Evolutionary conservation across 352 stramenopile genomes (phyloP).

Genomic region (Phytophthora megakarya): DNA sequence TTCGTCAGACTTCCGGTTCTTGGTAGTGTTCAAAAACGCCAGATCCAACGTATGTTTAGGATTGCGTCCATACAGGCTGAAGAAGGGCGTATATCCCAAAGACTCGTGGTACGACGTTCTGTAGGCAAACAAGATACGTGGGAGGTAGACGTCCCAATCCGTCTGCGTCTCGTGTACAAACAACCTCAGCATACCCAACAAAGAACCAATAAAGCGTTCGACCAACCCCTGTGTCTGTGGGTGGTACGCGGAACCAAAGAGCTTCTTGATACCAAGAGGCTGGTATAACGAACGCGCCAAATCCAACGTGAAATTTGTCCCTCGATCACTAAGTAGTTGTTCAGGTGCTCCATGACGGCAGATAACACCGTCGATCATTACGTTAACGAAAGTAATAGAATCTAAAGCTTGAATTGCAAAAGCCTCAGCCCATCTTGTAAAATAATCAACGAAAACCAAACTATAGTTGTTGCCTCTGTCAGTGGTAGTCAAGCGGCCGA

Average conservation of each 20-base stretch:
- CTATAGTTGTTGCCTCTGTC: background rate
- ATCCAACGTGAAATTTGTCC: conserved; percentile 3
- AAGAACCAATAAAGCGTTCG: conserved; percentile 5
- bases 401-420: background rate
- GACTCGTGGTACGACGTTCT: conserved; percentile 6
- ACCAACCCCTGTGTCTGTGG: conserved; percentile 7
- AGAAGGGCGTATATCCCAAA: conserved; percentile 2
- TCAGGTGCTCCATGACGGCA: background rate
- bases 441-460: no score
- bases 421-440: conserved; percentile 2
- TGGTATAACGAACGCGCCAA: conserved; percentile 5
- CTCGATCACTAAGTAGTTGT: conserved; percentile 2
- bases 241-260: conserved; percentile 4
- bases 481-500: background rate
- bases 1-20: conserved; percentile 1
- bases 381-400: background rate
- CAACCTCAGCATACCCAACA: conserved; percentile 4
- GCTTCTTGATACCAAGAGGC: conserved; percentile 8
- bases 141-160: conserved; percentile 4
- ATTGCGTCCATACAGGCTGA: conserved; percentile 6
- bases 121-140: conserved; percentile 4
- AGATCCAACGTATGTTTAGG: background rate
- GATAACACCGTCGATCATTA: conserved; percentile 1
- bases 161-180: conserved; percentile 9
- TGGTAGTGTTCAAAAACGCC: conserved; percentile 1